Conservation (phyloP, 306 rosid genomes). For the Cicer yamashitae region DNA sequence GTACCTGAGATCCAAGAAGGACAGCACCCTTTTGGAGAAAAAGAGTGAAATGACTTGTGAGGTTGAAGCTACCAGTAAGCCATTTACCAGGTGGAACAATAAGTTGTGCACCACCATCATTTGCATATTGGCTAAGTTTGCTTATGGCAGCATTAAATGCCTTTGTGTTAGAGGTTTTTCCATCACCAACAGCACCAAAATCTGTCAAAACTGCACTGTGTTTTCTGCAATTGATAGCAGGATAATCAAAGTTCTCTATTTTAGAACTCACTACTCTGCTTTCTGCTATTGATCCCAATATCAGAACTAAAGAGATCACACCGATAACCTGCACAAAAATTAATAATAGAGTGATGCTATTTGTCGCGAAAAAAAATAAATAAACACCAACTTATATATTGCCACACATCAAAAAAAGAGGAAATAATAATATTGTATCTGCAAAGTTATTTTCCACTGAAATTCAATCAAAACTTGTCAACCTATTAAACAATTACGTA, state of each 20-base stretch:
- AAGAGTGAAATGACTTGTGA: slow-evolving; percentile 85
- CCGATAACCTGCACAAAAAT: slow-evolving; percentile 38
- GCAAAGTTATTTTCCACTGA: too few relatives aligned
- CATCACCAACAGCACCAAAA: slow-evolving; percentile 86
- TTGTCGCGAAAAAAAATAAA: neutral
- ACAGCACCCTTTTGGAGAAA: slow-evolving; percentile 65
- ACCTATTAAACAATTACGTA: too few relatives aligned
- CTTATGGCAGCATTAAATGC: slow-evolving; percentile 63
- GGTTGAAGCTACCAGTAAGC: slow-evolving; percentile 84
- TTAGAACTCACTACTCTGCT: neutral
- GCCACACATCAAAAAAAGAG: too few relatives aligned
- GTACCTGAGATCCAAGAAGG: slow-evolving; percentile 71
- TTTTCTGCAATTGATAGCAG: slow-evolving; percentile 60
- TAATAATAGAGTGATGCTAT: neutral
- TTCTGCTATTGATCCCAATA: slow-evolving; percentile 45
- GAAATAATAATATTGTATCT: too few relatives aligned
- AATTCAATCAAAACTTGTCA: too few relatives aligned
- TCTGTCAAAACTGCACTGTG: slow-evolving; percentile 67
- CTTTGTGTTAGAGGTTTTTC: slow-evolving; percentile 70
- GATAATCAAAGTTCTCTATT: neutral
- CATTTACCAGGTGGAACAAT: slow-evolving; percentile 80
- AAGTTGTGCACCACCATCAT: slow-evolving; percentile 70
- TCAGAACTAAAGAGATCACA: slow-evolving; percentile 8
- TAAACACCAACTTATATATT: neutral
- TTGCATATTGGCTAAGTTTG: slow-evolving; percentile 52